phyloP scores from a whole-genome alignment of 352 stramenopile genomes.

The Thraustotheca clavata region DNA sequence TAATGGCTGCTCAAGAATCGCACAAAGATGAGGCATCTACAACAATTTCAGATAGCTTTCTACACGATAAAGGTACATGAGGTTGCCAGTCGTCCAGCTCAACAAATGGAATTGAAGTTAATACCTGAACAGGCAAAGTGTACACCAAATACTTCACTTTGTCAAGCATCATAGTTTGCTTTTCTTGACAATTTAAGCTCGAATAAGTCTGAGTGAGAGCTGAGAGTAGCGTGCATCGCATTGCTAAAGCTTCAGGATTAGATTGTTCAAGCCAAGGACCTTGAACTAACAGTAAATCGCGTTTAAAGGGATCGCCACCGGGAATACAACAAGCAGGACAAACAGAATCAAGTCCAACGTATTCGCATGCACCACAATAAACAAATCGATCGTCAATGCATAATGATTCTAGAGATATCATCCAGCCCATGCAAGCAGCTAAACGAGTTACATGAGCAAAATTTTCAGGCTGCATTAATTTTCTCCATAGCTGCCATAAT shows the following conservation, averaged over 20 bases:
- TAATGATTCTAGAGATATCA: not conserved
- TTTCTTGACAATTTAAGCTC: too few species aligned
- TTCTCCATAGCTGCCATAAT: not conserved
- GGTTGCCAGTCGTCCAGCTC: not conserved
- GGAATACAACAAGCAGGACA: not conserved
- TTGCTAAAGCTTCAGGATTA: not conserved
- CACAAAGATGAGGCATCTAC: too few species aligned
- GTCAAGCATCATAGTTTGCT: not conserved
- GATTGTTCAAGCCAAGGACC: not conserved
- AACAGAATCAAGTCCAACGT: not conserved
- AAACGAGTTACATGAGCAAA: not conserved
- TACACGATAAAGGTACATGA: not conserved
- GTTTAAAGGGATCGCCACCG: not conserved
- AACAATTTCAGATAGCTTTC: too few species aligned
- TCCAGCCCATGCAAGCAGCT: not conserved
- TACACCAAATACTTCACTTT: constrained; percentile 1
- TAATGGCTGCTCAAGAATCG: not conserved
- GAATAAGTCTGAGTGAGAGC: too few species aligned
- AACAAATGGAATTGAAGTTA: not conserved
- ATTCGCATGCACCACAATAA: not conserved
- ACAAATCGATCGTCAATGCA: not conserved
- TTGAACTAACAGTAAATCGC: not conserved
- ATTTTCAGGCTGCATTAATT: not conserved
- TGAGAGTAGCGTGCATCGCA: not conserved
- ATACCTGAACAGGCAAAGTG: not conserved